These are phyloP conservation scores for Fomitopsis serialis DNA, from an alignment of 768 basidiomycete species.

Conservation along the genomic window DNA sequence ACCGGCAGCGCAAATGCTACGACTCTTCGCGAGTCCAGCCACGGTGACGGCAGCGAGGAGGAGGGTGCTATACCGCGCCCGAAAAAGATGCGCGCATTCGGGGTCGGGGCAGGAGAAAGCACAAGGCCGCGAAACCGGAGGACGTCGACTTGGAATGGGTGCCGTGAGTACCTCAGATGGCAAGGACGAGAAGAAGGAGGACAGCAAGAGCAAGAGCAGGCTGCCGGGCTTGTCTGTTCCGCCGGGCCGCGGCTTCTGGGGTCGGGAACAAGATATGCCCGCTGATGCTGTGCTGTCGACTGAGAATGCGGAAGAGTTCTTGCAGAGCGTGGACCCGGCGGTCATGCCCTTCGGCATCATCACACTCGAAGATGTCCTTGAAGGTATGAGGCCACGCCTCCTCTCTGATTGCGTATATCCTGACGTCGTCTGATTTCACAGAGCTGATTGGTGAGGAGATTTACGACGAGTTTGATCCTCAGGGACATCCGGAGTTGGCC, in stretches of 20 bases:
- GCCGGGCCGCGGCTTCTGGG: constrained; percentile 30
- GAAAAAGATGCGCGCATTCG: constrained; percentile 4
- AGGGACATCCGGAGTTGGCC: constrained; percentile 39
- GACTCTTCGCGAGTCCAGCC: constrained; percentile 11
- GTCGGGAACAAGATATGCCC: constrained; percentile 76
- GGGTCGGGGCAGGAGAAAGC: constrained; percentile 15
- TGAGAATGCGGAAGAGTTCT: constrained; percentile 75
- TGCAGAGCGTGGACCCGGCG: constrained; percentile 76
- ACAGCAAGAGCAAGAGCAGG: constrained; percentile 19
- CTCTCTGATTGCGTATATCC: neutral
- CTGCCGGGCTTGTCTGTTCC: constrained; percentile 19
- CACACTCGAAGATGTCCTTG: constrained; percentile 88
- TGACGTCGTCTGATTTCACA: constrained; percentile 20
- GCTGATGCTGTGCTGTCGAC: constrained; percentile 81
- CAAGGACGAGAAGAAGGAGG: constrained; percentile 13
- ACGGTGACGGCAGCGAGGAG: constrained; percentile 12
- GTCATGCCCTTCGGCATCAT: constrained; percentile 88
- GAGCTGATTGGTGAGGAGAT: constrained; percentile 93
- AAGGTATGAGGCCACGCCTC: constrained; percentile 43
- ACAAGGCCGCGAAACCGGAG: constrained; percentile 15
- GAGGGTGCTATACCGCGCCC: constrained; percentile 4
- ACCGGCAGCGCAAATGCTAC: constrained; percentile 19
- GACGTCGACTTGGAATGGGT: constrained; percentile 27
- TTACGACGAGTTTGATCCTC: constrained; percentile 83
- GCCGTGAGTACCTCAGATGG: constrained; percentile 14